Conservation (phyloP, 2,329 filamentous ascomycete species). For the Daldinia sp. region DNA sequence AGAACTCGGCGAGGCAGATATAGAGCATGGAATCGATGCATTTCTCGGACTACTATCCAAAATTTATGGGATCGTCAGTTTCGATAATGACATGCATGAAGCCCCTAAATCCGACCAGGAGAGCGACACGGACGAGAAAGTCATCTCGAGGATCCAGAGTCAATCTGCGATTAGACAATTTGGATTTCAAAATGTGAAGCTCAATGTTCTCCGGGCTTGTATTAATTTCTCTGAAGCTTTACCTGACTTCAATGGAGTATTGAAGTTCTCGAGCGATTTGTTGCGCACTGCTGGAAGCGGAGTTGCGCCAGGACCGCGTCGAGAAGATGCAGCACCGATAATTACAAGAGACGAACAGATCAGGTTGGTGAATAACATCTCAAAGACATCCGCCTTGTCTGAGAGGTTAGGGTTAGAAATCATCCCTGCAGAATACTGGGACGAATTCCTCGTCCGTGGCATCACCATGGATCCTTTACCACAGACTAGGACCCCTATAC, state of each 20-base stretch:
- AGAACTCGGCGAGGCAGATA: conserved; percentile 72
- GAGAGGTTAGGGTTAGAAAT: conserved; percentile 77
- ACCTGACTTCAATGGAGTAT: conserved; percentile 90
- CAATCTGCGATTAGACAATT: conserved; percentile 73
- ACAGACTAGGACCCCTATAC: conserved; percentile 70
- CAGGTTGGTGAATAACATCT: conserved; percentile 85
- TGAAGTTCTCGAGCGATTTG: conserved; percentile 86
- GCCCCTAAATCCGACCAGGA: conserved; percentile 43
- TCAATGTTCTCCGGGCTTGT: conserved; percentile 88
- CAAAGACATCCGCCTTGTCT: conserved; percentile 83
- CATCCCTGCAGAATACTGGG: conserved; percentile 90
- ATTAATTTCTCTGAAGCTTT: conserved; percentile 94
- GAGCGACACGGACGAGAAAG: conserved; percentile 64
- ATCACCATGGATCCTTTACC: conserved; percentile 76
- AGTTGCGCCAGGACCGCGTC: conserved; percentile 77
- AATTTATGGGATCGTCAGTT: conserved; percentile 73
- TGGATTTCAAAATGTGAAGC: conserved; percentile 83
- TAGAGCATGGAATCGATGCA: conserved; percentile 74
- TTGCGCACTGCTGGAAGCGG: conserved; percentile 85
- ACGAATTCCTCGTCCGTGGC: conserved; percentile 89
- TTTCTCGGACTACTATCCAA: conserved; percentile 71
- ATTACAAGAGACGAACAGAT: conserved; percentile 86
- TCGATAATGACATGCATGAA: conserved; percentile 54
- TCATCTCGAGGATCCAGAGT: conserved; percentile 68
- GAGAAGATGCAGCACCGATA: conserved; percentile 75